Evolutionary conservation across 176 grass and related monocot genomes (phyloP), one percentile per base, ranked within the genome.

Genomic region (Phoenix roebelenii): DNA sequence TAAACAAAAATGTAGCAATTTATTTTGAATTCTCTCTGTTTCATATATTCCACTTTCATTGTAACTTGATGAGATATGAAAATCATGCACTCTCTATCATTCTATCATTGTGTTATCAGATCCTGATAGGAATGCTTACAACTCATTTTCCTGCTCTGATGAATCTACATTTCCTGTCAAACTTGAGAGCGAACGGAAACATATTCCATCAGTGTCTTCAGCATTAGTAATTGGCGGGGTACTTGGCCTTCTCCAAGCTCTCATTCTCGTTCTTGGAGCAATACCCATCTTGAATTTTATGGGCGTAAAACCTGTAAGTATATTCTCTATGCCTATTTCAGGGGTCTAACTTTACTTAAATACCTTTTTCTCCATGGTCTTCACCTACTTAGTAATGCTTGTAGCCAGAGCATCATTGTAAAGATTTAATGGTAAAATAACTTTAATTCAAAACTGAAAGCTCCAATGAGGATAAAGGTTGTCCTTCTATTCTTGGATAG

Each of bases 161-260:
- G 62, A 73, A 54, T 61, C 16, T 52, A 52, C 1, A 32, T 32
- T 32, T 32, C 4, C 65, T 12, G 7, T 30, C 25, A 58, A 30
- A 50, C 52, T 10, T 18, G 73, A 71, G 3, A 28, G 60, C 54
- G 60, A 69, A 12, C 54, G 70, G 22, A 89, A 75, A 75, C 65
- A 77, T 29, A 84, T 89, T 72, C 74, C 85, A 52, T 89, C 85
- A 25, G 85, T 80, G 7, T 69, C 85, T 64, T 81, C 81, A 26
- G 77, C 85, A 64, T 71, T 89, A 64, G 25, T 81, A 62, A 51
- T 89, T 65, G 85, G 77, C 75, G 77, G 74, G 57, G 57, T 74
- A 7, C 74, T 89, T 44, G 85, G 85, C 23, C 61, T 89, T 29
- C 57, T 65, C 54, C 61, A 89, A 84, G 59, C 81, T 23, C 5